A percentile compares a stretch with the other conserved stretches of the same genome.
Conservation (phyloP, 139 green algal species). For the Zygnema circumcarinatum region DNA sequence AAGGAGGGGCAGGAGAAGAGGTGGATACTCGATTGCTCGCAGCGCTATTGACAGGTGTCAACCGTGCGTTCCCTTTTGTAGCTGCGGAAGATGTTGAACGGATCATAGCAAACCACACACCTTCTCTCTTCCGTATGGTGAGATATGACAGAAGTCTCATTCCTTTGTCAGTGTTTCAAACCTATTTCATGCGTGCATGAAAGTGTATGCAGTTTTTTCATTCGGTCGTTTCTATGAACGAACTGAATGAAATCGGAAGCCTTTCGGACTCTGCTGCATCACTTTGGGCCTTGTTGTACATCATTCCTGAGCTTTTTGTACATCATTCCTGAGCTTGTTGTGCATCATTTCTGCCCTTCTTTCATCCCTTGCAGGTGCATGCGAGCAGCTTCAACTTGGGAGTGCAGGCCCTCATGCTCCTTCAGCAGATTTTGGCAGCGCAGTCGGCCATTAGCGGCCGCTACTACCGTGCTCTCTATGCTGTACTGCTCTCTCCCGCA, state of each 20-base stretch:
- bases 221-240: not conserved
- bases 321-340: too few species aligned
- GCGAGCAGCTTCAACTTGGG: slow-evolving; percentile 79
- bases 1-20: slow-evolving; percentile 19
- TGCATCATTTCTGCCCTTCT: not conserved
- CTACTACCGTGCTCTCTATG: slow-evolving; percentile 92
- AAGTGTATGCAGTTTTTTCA: not conserved
- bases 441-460: slow-evolving; percentile 76
- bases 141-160: slow-evolving; percentile 6
- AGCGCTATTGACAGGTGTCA: slow-evolving; percentile 74
- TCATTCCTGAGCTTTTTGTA: too few species aligned
- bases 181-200: not conserved
- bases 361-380: slow-evolving; percentile 73
- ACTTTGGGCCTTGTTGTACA: too few species aligned
- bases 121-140: slow-evolving; percentile 82
- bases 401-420: slow-evolving; percentile 88
- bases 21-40: slow-evolving; percentile 62
- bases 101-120: slow-evolving; percentile 74
- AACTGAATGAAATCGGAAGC: not conserved
- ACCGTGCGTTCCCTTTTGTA: slow-evolving; percentile 93
- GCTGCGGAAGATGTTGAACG: slow-evolving; percentile 66
- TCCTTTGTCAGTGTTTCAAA: not conserved
- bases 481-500: slow-evolving; percentile 68
- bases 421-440: slow-evolving; percentile 83
- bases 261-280: not conserved